phyloP scores from a whole-genome alignment of 768 basidiomycete genomes.

The Sporobolomyces phaffii region DNA sequence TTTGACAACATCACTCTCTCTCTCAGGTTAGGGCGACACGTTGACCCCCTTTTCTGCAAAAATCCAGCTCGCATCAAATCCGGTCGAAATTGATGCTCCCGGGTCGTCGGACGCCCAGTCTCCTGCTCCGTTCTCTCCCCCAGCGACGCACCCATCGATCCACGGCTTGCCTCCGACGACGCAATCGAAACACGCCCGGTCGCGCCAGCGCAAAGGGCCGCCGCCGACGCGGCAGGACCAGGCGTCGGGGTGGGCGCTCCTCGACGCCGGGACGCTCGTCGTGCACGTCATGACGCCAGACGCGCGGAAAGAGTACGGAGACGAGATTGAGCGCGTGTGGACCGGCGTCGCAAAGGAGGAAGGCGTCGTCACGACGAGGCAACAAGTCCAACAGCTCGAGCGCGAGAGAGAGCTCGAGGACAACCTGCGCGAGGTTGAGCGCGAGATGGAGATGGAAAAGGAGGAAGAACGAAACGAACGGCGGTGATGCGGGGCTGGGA shows the following conservation, averaged over 20 bases:
- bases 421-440: neutral
- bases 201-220: conserved; percentile 8
- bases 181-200: conserved; percentile 29
- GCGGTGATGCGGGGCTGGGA: too few species aligned
- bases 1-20: neutral
- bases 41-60: too few species aligned
- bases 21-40: too few species aligned
- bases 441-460: neutral
- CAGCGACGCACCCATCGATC: conserved; percentile 13
- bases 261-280: conserved; percentile 38
- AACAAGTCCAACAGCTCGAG: neutral
- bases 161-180: conserved; percentile 30
- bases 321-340: conserved; percentile 32
- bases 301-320: conserved; percentile 29
- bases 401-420: neutral
- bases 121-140: conserved; percentile 21
- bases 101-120: neutral
- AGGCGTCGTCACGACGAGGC: neutral
- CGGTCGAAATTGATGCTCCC: conserved; percentile 15
- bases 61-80: conserved; percentile 25
- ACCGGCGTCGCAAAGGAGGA: conserved; percentile 3
- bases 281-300: conserved; percentile 39
- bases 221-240: conserved; percentile 21
- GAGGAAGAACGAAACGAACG: too few species aligned
- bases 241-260: conserved; percentile 36